Conservation (phyloP, 2,329 filamentous ascomycete species). For the Passalora sequoiae region DNA sequence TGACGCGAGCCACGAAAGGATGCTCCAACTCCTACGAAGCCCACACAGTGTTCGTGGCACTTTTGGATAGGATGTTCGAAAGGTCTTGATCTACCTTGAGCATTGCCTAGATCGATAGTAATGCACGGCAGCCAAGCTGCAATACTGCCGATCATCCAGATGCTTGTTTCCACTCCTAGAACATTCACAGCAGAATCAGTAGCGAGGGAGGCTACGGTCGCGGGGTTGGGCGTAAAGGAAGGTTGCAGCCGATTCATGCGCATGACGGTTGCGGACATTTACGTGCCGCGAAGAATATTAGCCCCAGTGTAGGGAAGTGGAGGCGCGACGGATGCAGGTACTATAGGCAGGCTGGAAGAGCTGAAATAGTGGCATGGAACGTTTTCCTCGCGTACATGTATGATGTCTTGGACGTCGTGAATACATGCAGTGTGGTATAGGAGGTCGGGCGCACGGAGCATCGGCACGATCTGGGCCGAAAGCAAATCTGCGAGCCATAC, state of each 20-base stretch:
- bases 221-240: not conserved
- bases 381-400: not conserved
- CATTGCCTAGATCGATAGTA: not conserved
- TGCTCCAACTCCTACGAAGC: no score
- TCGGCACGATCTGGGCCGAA: no score
- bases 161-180: no score
- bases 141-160: not conserved
- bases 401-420: not conserved
- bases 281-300: no score
- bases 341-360: not conserved
- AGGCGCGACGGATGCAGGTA: no score
- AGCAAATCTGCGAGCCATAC: no score
- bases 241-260: conserved; percentile 1
- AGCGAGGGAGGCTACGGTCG: not conserved
- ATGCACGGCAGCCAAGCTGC: not conserved
- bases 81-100: not conserved
- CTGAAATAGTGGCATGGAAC: not conserved
- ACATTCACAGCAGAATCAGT: no score
- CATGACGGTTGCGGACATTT: no score
- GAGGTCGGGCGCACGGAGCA: no score
- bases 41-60: no score
- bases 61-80: not conserved
- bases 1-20: no score
- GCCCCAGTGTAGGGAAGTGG: conserved; percentile 2
- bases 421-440: not conserved